Evolutionary conservation across 1,139 yeast species (phyloP), one percentile per base, ranked within the genome.

Genomic region (Saccharomycopsis hybrid): DNA sequence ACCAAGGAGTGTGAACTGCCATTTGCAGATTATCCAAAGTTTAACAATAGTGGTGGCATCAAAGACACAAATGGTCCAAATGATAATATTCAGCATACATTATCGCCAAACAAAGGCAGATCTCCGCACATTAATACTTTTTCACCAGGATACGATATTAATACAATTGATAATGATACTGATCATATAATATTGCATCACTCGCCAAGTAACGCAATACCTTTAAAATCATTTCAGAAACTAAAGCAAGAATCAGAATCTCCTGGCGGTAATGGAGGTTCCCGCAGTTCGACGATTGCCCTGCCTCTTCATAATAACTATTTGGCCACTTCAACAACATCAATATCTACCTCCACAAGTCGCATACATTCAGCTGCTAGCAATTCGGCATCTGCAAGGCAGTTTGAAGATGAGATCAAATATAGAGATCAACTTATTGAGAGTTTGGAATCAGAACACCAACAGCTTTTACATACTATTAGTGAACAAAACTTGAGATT

Each of bases 341-440:
- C 18, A 18, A 18, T 18, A 18, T 7, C 9, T 11, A 36, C 24
- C 13, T 9, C 7, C 24, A 24, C 18, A 11, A 36, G 39, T 7
- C 18, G 18, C 18, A 18, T 18, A 18, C 18, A 18, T 18, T 18
- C 18, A 18, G 18, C 5, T 27, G 30, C 28, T 27, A 39, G 9
- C 8, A 39, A 27, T 39, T 11, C 18, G 18, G 18, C 18, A 18
- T 18, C 18, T 18, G 18, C 41, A 18, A 13, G 29, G 9, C 25
- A 18, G 29, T n/a, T 48, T 8, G 48, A 44, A 31, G 31, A 38
- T 39, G 51, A 48, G 37, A 44, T 48, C 25, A 32, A 28, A 11
- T 44, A 48, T 30, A 27, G 51, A 24, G 47, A 49, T 39, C 39
- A 42, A 30, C 24, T 49, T 11, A 49, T 49, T 42, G 47, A 46